These are phyloP conservation scores for Przewalskia tangutica DNA, from an alignment of 257 asterid species.

Conservation along the genomic window DNA sequence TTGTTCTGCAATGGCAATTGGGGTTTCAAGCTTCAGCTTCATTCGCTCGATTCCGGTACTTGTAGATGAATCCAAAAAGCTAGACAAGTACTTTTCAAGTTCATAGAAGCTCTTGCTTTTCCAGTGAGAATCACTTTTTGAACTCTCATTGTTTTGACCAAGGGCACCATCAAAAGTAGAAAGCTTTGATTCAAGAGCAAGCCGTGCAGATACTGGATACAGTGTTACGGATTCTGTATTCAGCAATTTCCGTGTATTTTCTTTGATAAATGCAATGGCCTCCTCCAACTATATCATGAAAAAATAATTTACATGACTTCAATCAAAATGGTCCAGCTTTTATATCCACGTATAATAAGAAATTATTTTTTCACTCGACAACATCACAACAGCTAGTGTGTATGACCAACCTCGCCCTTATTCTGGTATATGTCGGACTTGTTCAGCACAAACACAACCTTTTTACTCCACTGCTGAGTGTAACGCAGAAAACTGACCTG, in stretches of 20 bases:
- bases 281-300: constrained; percentile 60
- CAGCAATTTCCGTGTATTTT: constrained; percentile 63
- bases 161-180: constrained; percentile 28
- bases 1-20: constrained; percentile 70
- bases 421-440: constrained; percentile 74
- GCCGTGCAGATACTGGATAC: constrained; percentile 84
- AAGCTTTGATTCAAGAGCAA: constrained; percentile 80
- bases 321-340: neutral
- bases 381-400: constrained; percentile 15
- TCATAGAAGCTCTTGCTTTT: constrained; percentile 51
- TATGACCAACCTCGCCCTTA: constrained; percentile 55
- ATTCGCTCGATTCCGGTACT: constrained; percentile 77
- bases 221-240: constrained; percentile 59
- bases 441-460: constrained; percentile 77
- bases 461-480: constrained; percentile 92
- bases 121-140: constrained; percentile 29
- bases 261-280: constrained; percentile 74
- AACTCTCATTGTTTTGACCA: constrained; percentile 23
- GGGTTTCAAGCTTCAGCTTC: constrained; percentile 88
- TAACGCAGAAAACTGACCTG: constrained; percentile 93
- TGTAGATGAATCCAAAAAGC: constrained; percentile 81
- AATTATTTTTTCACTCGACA: constrained; percentile 7
- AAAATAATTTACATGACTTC: constrained; percentile 3
- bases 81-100: constrained; percentile 70
- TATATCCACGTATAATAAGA: neutral